phyloP scores from a whole-genome alignment of 306 rosid genomes.

The Quercus dentata region DNA sequence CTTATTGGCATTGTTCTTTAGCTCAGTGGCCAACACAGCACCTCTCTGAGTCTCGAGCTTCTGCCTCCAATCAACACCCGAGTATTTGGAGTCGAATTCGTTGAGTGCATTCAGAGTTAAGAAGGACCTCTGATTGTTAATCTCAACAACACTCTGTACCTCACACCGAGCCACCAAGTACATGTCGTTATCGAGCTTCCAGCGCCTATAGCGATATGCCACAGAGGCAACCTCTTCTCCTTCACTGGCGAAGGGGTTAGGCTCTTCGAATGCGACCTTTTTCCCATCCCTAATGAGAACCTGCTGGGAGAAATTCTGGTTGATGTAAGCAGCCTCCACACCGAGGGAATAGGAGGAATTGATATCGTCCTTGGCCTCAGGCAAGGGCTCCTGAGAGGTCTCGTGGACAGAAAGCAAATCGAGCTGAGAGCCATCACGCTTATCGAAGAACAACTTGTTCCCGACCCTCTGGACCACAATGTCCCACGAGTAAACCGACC shows the following conservation, averaged over 20 bases:
- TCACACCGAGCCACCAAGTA: conserved; percentile 86
- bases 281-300: conserved; percentile 73
- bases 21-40: conserved; percentile 95
- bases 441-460: conserved; percentile 84
- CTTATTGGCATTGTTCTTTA: conserved; percentile 93
- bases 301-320: conserved; percentile 92
- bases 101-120: conserved; percentile 85
- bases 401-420: conserved; percentile 90
- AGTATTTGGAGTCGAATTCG: conserved; percentile 88
- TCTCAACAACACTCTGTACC: conserved; percentile 88
- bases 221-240: conserved; percentile 93
- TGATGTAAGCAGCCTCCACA: conserved; percentile 84
- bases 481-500: conserved; percentile 95
- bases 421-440: conserved; percentile 86
- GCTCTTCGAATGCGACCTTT: conserved; percentile 79
- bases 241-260: conserved; percentile 89
- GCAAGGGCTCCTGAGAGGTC: conserved; percentile 92
- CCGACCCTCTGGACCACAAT: conserved; percentile 89
- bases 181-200: conserved; percentile 89
- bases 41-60: conserved; percentile 96
- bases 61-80: conserved; percentile 94
- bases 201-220: conserved; percentile 78
- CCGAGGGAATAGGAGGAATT: conserved; percentile 77
- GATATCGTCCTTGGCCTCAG: conserved; percentile 92
- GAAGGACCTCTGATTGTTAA: conserved; percentile 83